phyloP scores from a whole-genome alignment of 345 rosid genomes.

The Boechera retrofracta region DNA sequence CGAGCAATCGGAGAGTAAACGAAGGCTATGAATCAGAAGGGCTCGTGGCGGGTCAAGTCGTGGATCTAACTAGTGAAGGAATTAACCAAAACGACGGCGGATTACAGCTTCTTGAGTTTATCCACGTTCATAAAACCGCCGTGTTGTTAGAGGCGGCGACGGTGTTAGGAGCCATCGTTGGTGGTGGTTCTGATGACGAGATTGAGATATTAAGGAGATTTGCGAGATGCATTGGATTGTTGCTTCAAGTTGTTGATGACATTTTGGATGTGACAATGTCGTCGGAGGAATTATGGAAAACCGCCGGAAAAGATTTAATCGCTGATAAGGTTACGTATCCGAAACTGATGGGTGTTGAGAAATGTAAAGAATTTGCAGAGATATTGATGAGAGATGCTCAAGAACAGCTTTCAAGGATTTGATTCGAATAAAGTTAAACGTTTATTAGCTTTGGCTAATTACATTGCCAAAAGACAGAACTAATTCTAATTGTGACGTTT shows the following conservation, averaged over 20 bases:
- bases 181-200: slow-evolving; percentile 69
- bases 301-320: slow-evolving; percentile 85
- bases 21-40: slow-evolving; percentile 55
- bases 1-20: slow-evolving; percentile 56
- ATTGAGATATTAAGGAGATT: slow-evolving; percentile 76
- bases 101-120: slow-evolving; percentile 69
- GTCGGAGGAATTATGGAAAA: slow-evolving; percentile 75
- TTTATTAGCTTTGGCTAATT: slow-evolving; percentile 77
- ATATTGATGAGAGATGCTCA: slow-evolving; percentile 65
- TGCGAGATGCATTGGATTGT: slow-evolving; percentile 67
- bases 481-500: slow-evolving; percentile 25
- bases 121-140: slow-evolving; percentile 82
- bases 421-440: slow-evolving; percentile 71
- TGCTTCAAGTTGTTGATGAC: slow-evolving; percentile 68
- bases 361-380: slow-evolving; percentile 63
- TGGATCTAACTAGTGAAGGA: slow-evolving; percentile 60
- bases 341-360: slow-evolving; percentile 71
- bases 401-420: slow-evolving; percentile 62
- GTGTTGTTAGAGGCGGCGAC: slow-evolving; percentile 71
- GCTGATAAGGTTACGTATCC: slow-evolving; percentile 82
- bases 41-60: slow-evolving; percentile 61
- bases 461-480: slow-evolving; percentile 79
- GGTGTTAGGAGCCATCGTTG: slow-evolving; percentile 77
- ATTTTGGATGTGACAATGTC: slow-evolving; percentile 79
- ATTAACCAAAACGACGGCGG: slow-evolving; percentile 49